Percentiles rank a stretch among this genome's conserved stretches.
Evolutionary conservation across 1,139 yeast genomes (phyloP).

Genomic region (Debaryomyces udenii): DNA sequence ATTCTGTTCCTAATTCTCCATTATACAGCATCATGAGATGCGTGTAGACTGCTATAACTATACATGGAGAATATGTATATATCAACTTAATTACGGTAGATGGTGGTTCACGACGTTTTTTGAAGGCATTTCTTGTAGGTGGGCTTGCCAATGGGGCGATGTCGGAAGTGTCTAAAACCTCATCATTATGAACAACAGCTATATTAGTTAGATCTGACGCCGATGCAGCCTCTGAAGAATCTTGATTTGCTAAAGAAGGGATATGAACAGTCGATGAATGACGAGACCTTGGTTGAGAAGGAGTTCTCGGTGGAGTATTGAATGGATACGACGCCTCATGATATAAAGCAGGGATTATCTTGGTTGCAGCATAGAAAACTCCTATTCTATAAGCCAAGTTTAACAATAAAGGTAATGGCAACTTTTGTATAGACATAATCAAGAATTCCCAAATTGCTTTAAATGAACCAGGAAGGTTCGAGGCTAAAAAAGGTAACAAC

Average conservation of each 20-base stretch:
- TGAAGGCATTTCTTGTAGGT: constrained; percentile 1
- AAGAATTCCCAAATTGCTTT: constrained; percentile 73
- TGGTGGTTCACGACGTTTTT: constrained; percentile 29
- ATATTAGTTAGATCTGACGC: background rate
- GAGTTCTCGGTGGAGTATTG: constrained; percentile 39
- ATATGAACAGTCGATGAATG: constrained; percentile 21
- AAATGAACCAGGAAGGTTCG: constrained; percentile 59
- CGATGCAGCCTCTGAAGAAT: constrained; percentile 6
- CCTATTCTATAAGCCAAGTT: constrained; percentile 83
- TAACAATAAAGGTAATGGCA: constrained; percentile 79
- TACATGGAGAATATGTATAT: constrained; percentile 90
- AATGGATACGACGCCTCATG: constrained; percentile 41
- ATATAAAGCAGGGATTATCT: constrained; percentile 81
- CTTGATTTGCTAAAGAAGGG: background rate
- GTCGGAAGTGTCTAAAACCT: constrained; percentile 2
- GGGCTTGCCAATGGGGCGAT: background rate
- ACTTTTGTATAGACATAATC: constrained; percentile 66
- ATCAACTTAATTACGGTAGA: constrained; percentile 59
- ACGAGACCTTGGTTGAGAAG: constrained; percentile 21
- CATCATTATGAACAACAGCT: background rate
- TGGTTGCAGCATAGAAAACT: constrained; percentile 90
- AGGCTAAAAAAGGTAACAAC: constrained; percentile 50
- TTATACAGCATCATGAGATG: constrained; percentile 90
- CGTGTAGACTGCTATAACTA: constrained; percentile 91
- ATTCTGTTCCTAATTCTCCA: constrained; percentile 67